A percentile compares a stretch with the other conserved stretches of the same genome.
These are phyloP conservation scores for Hippophae gyantsensis DNA, from an alignment of 306 rosid species.

Conservation along the genomic window DNA sequence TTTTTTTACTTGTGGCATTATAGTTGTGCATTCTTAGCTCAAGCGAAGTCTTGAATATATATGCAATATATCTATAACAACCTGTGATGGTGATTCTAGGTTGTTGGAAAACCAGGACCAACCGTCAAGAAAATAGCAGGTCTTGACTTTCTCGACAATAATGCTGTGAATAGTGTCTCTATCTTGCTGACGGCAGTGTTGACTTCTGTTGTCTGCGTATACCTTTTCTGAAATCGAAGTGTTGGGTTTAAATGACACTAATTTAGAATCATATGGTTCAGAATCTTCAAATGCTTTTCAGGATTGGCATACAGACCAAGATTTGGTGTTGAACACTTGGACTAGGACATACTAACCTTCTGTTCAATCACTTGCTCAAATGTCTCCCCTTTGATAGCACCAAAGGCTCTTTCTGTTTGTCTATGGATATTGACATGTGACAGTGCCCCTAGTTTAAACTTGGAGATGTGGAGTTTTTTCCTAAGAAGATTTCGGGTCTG, in stretches of 20 bases:
- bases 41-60: constrained; percentile 6
- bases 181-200: constrained; percentile 56
- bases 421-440: no score
- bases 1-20: constrained; percentile 9
- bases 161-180: constrained; percentile 72
- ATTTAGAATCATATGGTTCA: constrained; percentile 3
- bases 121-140: constrained; percentile 73
- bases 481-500: no score
- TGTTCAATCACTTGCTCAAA: no score
- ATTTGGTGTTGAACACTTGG: no score
- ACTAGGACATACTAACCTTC: not conserved
- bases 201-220: constrained; percentile 48
- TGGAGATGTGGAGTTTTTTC: no score
- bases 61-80: constrained; percentile 2
- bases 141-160: constrained; percentile 66
- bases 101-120: constrained; percentile 90
- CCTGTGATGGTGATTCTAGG: constrained; percentile 30
- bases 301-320: constrained; percentile 15
- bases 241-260: not conserved
- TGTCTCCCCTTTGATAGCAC: no score
- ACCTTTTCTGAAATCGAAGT: constrained; percentile 36
- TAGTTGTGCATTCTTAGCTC: not conserved
- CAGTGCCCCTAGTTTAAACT: no score
- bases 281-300: constrained; percentile 5
- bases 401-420: no score